phyloP scores from a whole-genome alignment of 805 yeast species.

The Wickerhamomyces silvicola region DNA sequence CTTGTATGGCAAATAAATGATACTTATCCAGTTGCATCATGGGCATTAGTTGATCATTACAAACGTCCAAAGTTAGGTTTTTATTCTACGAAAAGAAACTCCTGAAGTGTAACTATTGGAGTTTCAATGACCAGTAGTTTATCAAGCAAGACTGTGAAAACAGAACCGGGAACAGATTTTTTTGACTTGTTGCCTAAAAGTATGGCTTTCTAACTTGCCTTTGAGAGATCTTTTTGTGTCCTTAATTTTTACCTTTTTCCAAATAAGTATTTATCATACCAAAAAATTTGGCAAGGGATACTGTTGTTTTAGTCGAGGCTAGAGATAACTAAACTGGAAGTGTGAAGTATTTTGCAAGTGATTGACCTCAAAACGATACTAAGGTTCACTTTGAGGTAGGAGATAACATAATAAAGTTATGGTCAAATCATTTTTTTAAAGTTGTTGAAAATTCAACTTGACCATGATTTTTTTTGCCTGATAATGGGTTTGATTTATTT shows the following conservation, averaged over 20 bases:
- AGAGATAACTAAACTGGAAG: slow-evolving; percentile 11
- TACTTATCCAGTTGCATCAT: slow-evolving; percentile 47
- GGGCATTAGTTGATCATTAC: slow-evolving; percentile 41
- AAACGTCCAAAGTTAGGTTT: slow-evolving; percentile 39
- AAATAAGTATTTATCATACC: background rate
- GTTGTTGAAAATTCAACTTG: slow-evolving; percentile 33
- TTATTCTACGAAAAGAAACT: slow-evolving; percentile 40
- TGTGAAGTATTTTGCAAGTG: slow-evolving; percentile 28
- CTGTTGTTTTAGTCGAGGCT: slow-evolving; percentile 14
- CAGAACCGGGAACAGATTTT: slow-evolving; percentile 4
- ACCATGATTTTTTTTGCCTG: slow-evolving; percentile 25
- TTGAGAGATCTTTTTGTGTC: slow-evolving; percentile 1
- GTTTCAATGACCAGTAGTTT: slow-evolving; percentile 8
- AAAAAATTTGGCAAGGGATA: slow-evolving; percentile 2
- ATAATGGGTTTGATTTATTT: slow-evolving; percentile 44
- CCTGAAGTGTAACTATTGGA: slow-evolving; percentile 19
- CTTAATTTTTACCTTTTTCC: slow-evolving; percentile 7
- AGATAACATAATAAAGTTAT: slow-evolving; percentile 21
- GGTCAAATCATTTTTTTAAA: slow-evolving; percentile 35
- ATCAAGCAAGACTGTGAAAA: slow-evolving; percentile 6
- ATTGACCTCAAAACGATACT: slow-evolving; percentile 44
- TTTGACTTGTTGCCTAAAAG: too few species aligned
- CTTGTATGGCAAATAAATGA: slow-evolving; percentile 51
- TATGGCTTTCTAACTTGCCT: slow-evolving; percentile 10
- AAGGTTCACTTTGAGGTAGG: slow-evolving; percentile 19